phyloP scores from a whole-genome alignment of 2,329 filamentous ascomycete genomes.

The Pyrenophora tritici-repentis region DNA sequence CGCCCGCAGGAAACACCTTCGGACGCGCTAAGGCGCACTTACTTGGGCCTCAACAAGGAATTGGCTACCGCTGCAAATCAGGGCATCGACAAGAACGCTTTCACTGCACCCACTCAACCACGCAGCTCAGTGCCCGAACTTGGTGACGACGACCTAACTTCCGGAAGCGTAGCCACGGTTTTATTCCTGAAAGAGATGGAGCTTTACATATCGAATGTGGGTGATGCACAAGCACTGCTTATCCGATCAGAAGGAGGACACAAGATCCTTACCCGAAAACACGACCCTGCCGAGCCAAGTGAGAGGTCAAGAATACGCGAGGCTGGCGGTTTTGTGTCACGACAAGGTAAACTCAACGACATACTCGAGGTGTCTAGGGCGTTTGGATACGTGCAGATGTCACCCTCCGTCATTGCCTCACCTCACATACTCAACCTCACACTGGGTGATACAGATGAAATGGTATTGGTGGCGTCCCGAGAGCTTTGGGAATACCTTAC shows the following conservation, averaged over 20 bases:
- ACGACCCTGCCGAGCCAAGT: conserved; percentile 84
- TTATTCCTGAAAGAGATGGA: conserved; percentile 88
- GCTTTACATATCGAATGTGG: conserved; percentile 92
- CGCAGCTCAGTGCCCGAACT: conserved; percentile 78
- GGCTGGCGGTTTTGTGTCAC: conserved; percentile 92
- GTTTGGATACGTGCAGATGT: conserved; percentile 91
- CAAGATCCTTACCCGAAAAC: conserved; percentile 83
- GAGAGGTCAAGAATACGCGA: conserved; percentile 91
- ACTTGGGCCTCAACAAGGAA: conserved; percentile 90
- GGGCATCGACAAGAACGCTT: conserved; percentile 69
- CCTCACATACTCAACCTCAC: conserved; percentile 80
- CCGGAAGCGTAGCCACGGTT: conserved; percentile 89
- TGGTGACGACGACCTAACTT: conserved; percentile 85
- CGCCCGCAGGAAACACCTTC: conserved; percentile 73
- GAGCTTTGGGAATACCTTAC: conserved; percentile 96
- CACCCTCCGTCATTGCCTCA: conserved; percentile 90
- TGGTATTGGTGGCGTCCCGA: conserved; percentile 85
- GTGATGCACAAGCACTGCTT: conserved; percentile 92
- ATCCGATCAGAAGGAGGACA: conserved; percentile 87
- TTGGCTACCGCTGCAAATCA: conserved; percentile 83
- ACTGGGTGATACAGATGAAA: conserved; percentile 87
- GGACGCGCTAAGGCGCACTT: conserved; percentile 85
- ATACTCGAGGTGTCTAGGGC: conserved; percentile 87
- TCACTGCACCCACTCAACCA: conserved; percentile 53
- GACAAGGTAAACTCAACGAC: conserved; percentile 93